Conservation (phyloP, 768 basidiomycete genomes). For the Albatrellus ellisii region DNA sequence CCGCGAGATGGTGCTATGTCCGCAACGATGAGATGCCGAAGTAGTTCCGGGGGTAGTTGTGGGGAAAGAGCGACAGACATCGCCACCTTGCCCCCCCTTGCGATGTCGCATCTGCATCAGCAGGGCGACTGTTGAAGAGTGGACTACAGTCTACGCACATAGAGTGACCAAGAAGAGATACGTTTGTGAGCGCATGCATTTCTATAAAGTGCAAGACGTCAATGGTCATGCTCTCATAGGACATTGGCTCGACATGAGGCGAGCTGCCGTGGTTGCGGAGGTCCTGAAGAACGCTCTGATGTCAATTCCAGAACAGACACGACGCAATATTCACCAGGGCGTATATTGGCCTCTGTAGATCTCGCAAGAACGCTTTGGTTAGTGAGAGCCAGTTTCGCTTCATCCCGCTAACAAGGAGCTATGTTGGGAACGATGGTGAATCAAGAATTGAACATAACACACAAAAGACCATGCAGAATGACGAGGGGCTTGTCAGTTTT, state of each 20-base stretch:
- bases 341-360: conserved; percentile 58
- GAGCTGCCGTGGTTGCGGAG: conserved; percentile 85
- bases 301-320: neutral
- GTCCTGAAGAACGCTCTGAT: conserved; percentile 36
- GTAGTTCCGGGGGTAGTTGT: conserved; percentile 25
- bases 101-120: no score
- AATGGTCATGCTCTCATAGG: conserved; percentile 64
- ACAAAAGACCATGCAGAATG: conserved; percentile 58
- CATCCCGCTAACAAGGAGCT: conserved; percentile 42
- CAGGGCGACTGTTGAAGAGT: no score
- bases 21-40: conserved; percentile 54
- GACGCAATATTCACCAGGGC: conserved; percentile 36
- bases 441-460: conserved; percentile 13
- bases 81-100: conserved; percentile 81
- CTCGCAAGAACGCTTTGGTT: conserved; percentile 57
- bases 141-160: no score
- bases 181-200: conserved; percentile 36
- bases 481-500: conserved; percentile 31
- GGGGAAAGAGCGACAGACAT: conserved; percentile 54
- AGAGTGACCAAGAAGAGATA: conserved; percentile 80
- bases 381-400: conserved; percentile 86
- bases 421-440: neutral
- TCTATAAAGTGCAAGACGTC: conserved; percentile 63
- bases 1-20: conserved; percentile 70
- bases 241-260: conserved; percentile 61